Evolutionary conservation across 257 asterid species (phyloP).

Genomic region (Verbascum thapsus): DNA sequence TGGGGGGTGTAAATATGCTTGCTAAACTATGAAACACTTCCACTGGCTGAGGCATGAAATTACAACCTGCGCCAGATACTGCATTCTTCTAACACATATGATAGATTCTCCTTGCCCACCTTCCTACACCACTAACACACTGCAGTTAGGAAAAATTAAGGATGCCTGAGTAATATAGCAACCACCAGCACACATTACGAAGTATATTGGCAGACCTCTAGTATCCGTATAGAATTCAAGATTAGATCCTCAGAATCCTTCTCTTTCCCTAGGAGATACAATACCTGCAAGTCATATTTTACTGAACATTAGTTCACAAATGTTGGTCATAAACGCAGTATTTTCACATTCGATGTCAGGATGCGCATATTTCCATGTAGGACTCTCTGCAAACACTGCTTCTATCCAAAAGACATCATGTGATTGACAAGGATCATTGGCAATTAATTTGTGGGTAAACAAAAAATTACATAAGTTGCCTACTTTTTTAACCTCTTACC

Average conservation of each 20-base stretch:
- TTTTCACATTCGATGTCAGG: neutral
- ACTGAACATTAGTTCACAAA: slow-evolving; percentile 7
- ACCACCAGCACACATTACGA: slow-evolving; percentile 27
- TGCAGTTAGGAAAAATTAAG: slow-evolving; percentile 24
- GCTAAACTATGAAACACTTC: slow-evolving; percentile 24
- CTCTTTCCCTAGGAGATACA: slow-evolving; percentile 70
- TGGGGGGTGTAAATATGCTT: neutral
- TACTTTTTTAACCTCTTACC: neutral
- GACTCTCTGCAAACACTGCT: neutral
- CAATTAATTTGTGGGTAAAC: neutral
- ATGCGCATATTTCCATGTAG: slow-evolving; percentile 12
- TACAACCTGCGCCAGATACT: slow-evolving; percentile 76
- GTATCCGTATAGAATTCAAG: slow-evolving; percentile 62
- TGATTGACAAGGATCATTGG: neutral
- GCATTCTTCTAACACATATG: slow-evolving; percentile 71
- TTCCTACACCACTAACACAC: slow-evolving; percentile 54
- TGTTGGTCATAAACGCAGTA: slow-evolving; percentile 8
- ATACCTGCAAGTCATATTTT: slow-evolving; percentile 51
- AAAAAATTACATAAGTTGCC: neutral
- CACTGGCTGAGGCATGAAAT: slow-evolving; percentile 24
- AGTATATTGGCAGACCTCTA: slow-evolving; percentile 62
- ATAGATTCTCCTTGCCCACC: slow-evolving; percentile 72
- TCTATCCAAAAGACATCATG: neutral
- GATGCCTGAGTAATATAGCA: slow-evolving; percentile 9
- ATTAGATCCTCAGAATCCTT: slow-evolving; percentile 76